Percentiles rank a stretch among this genome's conserved stretches.
These are phyloP conservation scores for Cadophora sp. DNA, from an alignment of 2,329 filamentous ascomycete genomes.

Conservation along the genomic window DNA sequence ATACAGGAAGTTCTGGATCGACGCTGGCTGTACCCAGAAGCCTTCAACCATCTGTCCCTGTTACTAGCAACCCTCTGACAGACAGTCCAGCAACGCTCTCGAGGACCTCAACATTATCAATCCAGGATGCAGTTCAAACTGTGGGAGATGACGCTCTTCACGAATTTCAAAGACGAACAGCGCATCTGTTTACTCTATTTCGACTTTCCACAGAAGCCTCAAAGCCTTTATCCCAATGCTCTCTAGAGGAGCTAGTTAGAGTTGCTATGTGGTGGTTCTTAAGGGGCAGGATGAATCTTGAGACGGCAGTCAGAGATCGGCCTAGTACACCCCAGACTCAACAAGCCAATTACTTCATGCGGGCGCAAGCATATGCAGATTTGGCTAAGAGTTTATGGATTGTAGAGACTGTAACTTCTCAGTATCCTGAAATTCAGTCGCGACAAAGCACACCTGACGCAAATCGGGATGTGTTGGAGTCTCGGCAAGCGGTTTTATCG, in stretches of 20 bases:
- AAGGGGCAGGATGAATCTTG: conserved; percentile 77
- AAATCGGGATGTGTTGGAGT: conserved; percentile 52
- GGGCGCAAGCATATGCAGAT: conserved; percentile 83
- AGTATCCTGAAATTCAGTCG: conserved; percentile 34
- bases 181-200: conserved; percentile 79
- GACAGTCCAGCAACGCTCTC: conserved; percentile 23
- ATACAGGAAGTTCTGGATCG: conserved; percentile 2
- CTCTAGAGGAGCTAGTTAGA: conserved; percentile 72
- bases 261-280: conserved; percentile 90
- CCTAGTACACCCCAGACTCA: conserved; percentile 60
- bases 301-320: conserved; percentile 71
- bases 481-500: conserved; percentile 62
- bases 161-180: conserved; percentile 73
- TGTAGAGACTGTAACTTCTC: conserved; percentile 55
- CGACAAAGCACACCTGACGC: conserved; percentile 30
- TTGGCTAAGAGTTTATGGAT: conserved; percentile 89
- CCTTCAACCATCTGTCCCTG: conserved; percentile 1
- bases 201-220: conserved; percentile 77
- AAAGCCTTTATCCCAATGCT: conserved; percentile 67
- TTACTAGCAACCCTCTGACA: conserved; percentile 11
- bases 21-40: conserved; percentile 10
- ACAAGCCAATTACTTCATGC: conserved; percentile 59
- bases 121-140: conserved; percentile 38
- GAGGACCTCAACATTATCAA: conserved; percentile 31
- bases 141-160: conserved; percentile 66